phyloP scores from a whole-genome alignment of 495 filamentous ascomycete genomes.

The Neurospora tetraspora region DNA sequence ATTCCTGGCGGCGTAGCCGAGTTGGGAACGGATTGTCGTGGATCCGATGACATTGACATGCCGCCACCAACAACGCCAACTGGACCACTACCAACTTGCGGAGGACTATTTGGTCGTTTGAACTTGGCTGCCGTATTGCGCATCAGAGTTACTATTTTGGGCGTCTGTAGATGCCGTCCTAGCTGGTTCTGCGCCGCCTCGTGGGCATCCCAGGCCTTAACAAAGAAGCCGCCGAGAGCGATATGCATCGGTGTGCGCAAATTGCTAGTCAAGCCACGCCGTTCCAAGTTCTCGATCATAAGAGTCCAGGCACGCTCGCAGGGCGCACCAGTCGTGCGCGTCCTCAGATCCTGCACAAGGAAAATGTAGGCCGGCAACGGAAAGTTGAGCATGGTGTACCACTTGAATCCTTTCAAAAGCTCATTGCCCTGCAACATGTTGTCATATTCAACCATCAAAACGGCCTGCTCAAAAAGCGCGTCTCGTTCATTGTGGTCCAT shows the following conservation, averaged over 20 bases:
- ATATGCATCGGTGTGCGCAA: constrained; percentile 41
- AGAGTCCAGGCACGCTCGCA: constrained; percentile 44
- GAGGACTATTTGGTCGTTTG: constrained; percentile 6
- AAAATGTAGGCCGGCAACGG: constrained; percentile 46
- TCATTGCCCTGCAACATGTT: constrained; percentile 37
- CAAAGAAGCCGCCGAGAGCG: constrained; percentile 37
- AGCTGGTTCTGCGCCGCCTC: constrained; percentile 32
- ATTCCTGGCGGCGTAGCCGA: neutral
- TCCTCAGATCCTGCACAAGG: constrained; percentile 37
- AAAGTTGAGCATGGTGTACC: constrained; percentile 44
- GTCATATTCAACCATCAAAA: constrained; percentile 43
- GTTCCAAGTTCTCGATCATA: constrained; percentile 40
- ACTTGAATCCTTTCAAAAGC: constrained; percentile 36
- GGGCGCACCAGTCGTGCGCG: constrained; percentile 36
- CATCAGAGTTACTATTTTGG: constrained; percentile 32
- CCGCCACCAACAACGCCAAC: neutral
- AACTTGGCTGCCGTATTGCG: constrained; percentile 19
- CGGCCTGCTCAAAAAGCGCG: constrained; percentile 34
- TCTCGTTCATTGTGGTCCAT: constrained; percentile 33
- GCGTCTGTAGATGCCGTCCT: constrained; percentile 28
- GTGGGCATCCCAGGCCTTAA: constrained; percentile 46
- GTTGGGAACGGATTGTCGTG: neutral
- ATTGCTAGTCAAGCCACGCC: constrained; percentile 27
- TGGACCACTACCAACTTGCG: neutral
- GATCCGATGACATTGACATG: neutral